A percentile compares a stretch with the other conserved stretches of the same genome.
These are phyloP conservation scores for Lupinus albus DNA, from an alignment of 306 rosid species.

Conservation along the genomic window DNA sequence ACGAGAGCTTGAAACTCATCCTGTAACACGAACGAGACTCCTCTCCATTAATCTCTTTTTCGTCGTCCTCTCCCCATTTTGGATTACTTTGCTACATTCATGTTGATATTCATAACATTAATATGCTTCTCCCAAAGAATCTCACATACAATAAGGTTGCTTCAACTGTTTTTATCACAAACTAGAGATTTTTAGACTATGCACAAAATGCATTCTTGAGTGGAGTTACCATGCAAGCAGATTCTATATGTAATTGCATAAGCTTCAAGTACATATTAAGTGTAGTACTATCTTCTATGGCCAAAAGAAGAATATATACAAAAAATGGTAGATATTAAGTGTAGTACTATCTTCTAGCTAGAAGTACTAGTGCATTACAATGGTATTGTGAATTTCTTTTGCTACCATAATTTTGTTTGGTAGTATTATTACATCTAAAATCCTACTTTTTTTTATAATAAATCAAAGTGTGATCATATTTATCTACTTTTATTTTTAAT, in stretches of 20 bases:
- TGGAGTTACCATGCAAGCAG: constrained; percentile 3
- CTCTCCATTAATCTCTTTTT: not conserved
- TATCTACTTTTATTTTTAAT: no score
- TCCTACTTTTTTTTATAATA: no score
- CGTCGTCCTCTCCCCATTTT: not conserved
- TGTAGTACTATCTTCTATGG: not conserved
- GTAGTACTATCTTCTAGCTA: constrained; percentile 27
- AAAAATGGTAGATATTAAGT: not conserved
- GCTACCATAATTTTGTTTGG: not conserved
- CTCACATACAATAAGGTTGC: constrained; percentile 6
- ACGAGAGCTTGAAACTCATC: constrained; percentile 22
- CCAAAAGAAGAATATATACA: not conserved
- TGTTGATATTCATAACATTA: constrained; percentile 6
- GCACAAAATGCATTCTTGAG: not conserved
- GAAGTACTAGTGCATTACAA: no score
- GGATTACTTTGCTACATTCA: constrained; percentile 9
- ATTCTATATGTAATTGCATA: constrained; percentile 37
- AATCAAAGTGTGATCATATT: no score
- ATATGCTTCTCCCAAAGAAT: constrained; percentile 14
- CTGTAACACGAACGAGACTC: no score
- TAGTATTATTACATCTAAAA: no score
- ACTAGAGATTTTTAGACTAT: not conserved
- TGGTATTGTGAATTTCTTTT: constrained; percentile 13
- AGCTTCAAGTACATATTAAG: constrained; percentile 41
- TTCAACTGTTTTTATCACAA: not conserved